Conservation (phyloP, 2,329 filamentous ascomycete species). For the Cladophialophora bantiana region DNA sequence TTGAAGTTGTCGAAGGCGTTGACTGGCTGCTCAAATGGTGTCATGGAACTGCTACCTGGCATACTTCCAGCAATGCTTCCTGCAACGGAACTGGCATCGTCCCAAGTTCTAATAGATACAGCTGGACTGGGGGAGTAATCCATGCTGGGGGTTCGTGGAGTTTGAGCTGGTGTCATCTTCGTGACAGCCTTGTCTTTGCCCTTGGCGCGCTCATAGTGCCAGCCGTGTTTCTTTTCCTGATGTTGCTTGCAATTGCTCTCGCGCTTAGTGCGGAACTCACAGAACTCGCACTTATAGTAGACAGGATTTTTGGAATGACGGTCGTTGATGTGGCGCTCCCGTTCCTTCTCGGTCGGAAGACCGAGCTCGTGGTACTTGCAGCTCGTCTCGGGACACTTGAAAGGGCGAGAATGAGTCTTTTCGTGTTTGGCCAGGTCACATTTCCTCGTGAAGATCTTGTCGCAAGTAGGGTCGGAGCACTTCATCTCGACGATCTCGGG, state of each 20-base stretch:
- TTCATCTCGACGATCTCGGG: constrained; percentile 83
- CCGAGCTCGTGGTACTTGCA: constrained; percentile 93
- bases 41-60: constrained; percentile 35
- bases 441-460: constrained; percentile 94
- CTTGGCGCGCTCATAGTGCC: constrained; percentile 90
- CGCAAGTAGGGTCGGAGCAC: constrained; percentile 77
- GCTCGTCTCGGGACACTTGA: constrained; percentile 81
- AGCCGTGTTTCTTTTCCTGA: constrained; percentile 96
- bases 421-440: constrained; percentile 98
- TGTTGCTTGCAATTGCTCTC: constrained; percentile 98
- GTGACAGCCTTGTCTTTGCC: constrained; percentile 73
- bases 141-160: constrained; percentile 66
- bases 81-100: constrained; percentile 35
- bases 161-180: constrained; percentile 58
- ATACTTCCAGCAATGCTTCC: constrained; percentile 36
- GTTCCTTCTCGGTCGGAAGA: constrained; percentile 98
- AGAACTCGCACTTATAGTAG: constrained; percentile 85
- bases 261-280: constrained; percentile 92
- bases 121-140: constrained; percentile 37
- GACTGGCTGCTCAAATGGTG: constrained; percentile 38
- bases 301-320: constrained; percentile 84
- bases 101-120: constrained; percentile 42
- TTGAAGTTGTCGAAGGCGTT: constrained; percentile 35
- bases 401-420: constrained; percentile 95
- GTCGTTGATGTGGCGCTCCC: constrained; percentile 94